Evolutionary conservation across 2,329 filamentous ascomycete genomes (phyloP).

Genomic region (Cladosporium velox): DNA sequence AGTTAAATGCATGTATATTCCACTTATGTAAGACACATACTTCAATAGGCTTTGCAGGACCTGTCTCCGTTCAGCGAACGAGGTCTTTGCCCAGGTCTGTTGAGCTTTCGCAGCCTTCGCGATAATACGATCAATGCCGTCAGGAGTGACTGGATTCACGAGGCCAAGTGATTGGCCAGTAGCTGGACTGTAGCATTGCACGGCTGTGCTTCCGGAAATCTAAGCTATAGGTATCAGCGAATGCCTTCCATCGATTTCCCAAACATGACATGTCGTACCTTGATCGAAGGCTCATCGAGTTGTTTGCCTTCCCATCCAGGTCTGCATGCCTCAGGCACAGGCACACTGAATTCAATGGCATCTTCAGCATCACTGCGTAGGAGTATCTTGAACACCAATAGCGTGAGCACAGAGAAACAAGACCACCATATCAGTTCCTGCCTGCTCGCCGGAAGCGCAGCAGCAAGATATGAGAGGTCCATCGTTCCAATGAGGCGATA

Average conservation of each 20-base stretch:
- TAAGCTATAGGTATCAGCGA: neutral
- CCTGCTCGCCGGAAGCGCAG: conserved; percentile 9
- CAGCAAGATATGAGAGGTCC: conserved; percentile 15
- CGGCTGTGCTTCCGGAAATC: conserved; percentile 62
- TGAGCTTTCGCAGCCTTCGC: conserved; percentile 75
- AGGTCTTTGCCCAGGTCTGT: conserved; percentile 72
- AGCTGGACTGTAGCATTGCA: conserved; percentile 87
- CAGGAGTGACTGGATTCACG: conserved; percentile 73
- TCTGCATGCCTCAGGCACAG: conserved; percentile 62
- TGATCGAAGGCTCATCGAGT: conserved; percentile 63
- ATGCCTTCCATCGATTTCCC: neutral
- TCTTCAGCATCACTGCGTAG: conserved; percentile 15
- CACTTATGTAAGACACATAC: conserved; percentile 35
- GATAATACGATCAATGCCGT: conserved; percentile 77
- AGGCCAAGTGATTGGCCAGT: conserved; percentile 81
- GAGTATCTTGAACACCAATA: conserved; percentile 12
- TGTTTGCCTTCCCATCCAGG: conserved; percentile 56
- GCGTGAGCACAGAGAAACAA: conserved; percentile 6
- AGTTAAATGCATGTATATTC: neutral
- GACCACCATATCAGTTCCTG: conserved; percentile 19
- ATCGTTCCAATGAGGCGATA: neutral
- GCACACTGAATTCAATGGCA: conserved; percentile 37
- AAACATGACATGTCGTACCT: conserved; percentile 39
- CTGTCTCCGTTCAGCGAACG: conserved; percentile 72
- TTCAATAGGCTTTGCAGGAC: conserved; percentile 80